Evolutionary conservation across 345 rosid species (phyloP).

Genomic region (Euphorbia lathyris): DNA sequence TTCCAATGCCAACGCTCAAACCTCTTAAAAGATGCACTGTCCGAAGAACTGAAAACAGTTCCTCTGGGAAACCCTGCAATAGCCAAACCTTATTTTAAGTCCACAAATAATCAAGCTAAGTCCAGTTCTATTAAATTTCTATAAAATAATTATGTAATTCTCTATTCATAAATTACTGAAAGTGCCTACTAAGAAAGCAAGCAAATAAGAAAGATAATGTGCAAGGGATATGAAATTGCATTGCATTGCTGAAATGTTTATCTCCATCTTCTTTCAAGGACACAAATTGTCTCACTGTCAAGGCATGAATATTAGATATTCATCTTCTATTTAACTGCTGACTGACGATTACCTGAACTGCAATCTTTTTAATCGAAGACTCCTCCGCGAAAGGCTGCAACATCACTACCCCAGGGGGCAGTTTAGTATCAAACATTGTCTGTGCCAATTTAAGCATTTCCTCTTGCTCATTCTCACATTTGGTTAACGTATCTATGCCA

Average conservation of each 20-base stretch:
- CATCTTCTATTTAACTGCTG: neutral
- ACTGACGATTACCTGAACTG: conserved; percentile 51
- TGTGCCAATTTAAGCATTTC: conserved; percentile 75
- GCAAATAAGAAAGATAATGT: neutral
- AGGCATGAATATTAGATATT: neutral
- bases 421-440: conserved; percentile 81
- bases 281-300: neutral
- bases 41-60: conserved; percentile 81
- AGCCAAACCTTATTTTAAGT: neutral
- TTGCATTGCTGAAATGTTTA: neutral
- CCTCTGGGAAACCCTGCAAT: conserved; percentile 82
- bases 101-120: neutral
- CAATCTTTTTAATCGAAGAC: conserved; percentile 71
- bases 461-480: conserved; percentile 57
- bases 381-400: conserved; percentile 88
- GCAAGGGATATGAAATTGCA: neutral
- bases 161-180: neutral
- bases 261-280: neutral
- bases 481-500: conserved; percentile 64
- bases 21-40: conserved; percentile 85
- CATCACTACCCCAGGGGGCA: conserved; percentile 75
- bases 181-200: neutral
- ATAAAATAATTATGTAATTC: neutral
- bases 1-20: conserved; percentile 83
- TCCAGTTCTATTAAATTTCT: neutral